Conservation (phyloP, 768 basidiomycete genomes). For the Leccinum broughii region DNA sequence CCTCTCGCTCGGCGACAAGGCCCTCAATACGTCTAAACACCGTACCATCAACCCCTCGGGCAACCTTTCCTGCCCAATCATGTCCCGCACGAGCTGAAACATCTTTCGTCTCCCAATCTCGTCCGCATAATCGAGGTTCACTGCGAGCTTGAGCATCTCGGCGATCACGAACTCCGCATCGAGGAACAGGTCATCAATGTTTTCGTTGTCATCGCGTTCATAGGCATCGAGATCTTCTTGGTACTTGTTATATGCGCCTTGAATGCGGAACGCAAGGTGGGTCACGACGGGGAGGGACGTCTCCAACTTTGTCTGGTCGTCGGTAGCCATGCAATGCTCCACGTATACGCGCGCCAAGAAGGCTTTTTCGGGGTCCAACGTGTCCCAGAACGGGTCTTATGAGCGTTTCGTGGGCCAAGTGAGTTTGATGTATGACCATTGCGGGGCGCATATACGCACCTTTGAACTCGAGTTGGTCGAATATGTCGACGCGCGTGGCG, state of each 20-base stretch:
- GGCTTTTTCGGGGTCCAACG: constrained; percentile 69
- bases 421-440: neutral
- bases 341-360: constrained; percentile 85
- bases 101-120: constrained; percentile 89
- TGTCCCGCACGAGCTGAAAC: constrained; percentile 81
- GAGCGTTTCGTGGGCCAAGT: neutral
- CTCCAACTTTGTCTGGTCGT: constrained; percentile 66
- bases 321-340: constrained; percentile 65
- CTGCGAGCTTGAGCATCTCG: constrained; percentile 78
- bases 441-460: constrained; percentile 44
- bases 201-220: constrained; percentile 48
- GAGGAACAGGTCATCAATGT: constrained; percentile 36
- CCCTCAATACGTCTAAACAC: constrained; percentile 82
- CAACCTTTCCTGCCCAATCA: constrained; percentile 72
- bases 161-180: constrained; percentile 63
- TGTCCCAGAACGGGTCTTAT: constrained; percentile 70
- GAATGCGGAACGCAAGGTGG: constrained; percentile 71
- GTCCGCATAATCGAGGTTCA: constrained; percentile 86
- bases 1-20: constrained; percentile 69
- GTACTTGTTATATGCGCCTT: constrained; percentile 67
- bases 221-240: constrained; percentile 42
- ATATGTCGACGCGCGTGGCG: constrained; percentile 58
- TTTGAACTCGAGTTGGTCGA: constrained; percentile 67
- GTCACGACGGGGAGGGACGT: constrained; percentile 81
- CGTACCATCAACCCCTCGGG: constrained; percentile 68